Percentiles rank a stretch among this genome's conserved stretches.
phyloP scores from a whole-genome alignment of 176 grass and related monocot genomes.

The Juncus effusus region DNA sequence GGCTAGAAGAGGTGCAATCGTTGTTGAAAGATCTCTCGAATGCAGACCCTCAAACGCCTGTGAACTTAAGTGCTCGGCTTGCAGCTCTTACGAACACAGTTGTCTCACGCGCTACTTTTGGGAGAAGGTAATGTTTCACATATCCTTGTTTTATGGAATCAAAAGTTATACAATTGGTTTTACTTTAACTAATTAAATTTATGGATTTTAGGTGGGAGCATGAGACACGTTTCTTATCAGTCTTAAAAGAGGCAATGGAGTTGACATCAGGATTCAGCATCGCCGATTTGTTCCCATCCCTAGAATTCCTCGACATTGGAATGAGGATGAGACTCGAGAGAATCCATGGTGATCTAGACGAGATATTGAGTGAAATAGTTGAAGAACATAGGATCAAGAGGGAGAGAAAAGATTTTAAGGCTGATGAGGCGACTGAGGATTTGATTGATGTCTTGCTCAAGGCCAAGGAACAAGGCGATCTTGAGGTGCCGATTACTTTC shows the following conservation, averaged over 20 bases:
- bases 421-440: constrained; percentile 35
- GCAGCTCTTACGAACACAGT: constrained; percentile 14
- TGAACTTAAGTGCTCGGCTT: neutral
- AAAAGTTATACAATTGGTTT: too few relatives aligned
- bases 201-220: neutral
- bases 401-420: neutral
- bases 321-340: neutral
- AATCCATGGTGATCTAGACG: constrained; percentile 3
- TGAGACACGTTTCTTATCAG: constrained; percentile 17
- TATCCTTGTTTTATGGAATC: too few relatives aligned
- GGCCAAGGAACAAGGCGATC: constrained; percentile 37
- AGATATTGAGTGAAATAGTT: constrained; percentile 30
- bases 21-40: neutral
- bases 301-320: constrained; percentile 10
- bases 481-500: constrained; percentile 34
- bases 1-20: constrained; percentile 20
- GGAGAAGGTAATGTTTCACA: neutral
- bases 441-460: constrained; percentile 49
- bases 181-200: too few relatives aligned
- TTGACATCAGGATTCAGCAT: constrained; percentile 30
- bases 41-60: neutral
- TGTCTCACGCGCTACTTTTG: constrained; percentile 28
- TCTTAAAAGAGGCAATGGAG: neutral
- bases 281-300: constrained; percentile 42
- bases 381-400: constrained; percentile 23